Evolutionary conservation across 768 basidiomycete species (phyloP), one percentile per base, ranked within the genome.

Genomic region (Lentinula guzmanii): DNA sequence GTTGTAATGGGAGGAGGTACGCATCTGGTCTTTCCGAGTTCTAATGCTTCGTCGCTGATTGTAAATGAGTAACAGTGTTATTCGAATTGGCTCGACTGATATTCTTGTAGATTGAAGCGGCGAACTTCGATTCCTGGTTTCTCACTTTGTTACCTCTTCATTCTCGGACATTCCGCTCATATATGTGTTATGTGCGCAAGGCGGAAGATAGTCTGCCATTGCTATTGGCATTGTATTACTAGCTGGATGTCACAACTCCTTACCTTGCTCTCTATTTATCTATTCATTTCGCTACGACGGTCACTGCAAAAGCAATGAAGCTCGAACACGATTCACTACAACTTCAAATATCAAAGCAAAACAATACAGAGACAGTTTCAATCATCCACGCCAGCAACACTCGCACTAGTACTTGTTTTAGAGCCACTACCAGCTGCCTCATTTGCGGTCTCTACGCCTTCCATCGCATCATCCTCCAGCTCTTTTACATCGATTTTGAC

Each of bases 401-500:
- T 87, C 62, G 83, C 80, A 64, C 84, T 84, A 80, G 84, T 85
- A 64, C 85, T 86, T 67, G 83, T 80, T 28, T 59, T 51, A 60
- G 81, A 81, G 65, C 82, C 74, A 72, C 31, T 67, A 64, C 66
- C 75, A 50, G 77, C 76, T 18, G 72, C 73, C 62, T 71, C 72
- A 24, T 70, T 70, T 42, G 50, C 42, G 31, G 62, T 64, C 71
- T 91, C 90, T 4, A 90, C 68, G 28, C 87, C 90, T 67, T 92
- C 83, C 90, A 91, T 91, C 10, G 82, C 79, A 63, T 90, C 89
- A 50, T 78, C 78, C 70, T 96, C 95, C 59, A 97, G 77, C 69
- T 96, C 93, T 71, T 87, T 88, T 64, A 90, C 88, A 61, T 92
- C 86, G 34, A 96, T 81, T 67, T 85, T 89, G 61, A 94, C 86